Base-by-base conservation (phyloP, 2,329 filamentous ascomycete genomes). In the Fusarium miscanthi region DNA sequence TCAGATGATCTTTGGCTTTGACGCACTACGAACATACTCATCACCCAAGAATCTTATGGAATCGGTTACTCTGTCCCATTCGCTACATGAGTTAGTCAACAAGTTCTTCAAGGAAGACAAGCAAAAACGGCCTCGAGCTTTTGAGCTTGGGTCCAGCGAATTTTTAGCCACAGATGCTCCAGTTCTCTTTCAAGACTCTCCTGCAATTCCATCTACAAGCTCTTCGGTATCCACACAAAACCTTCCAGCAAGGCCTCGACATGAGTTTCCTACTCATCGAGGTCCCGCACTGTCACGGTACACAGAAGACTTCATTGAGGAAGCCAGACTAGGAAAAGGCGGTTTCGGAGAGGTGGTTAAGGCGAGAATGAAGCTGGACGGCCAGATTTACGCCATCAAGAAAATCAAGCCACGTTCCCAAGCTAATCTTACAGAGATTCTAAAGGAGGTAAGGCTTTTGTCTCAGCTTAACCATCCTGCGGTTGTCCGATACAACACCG, bases 341-440 rank as follows among this genome's bases (percentile, higher is more conserved):
- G 96, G 95, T 0, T 99, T 97, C 82, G 96, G 96, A 9, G 94
- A 98, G 82, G 96, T 99, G 27, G 94, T 98, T 61, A 97, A 97
- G 80, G 95, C 95, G 6, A 90, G 95, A 37, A 97, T 97, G 81
- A 97, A 96, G 83, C 89, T 98, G 8, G 96, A 98, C 79, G 94
- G 94, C 2, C 93, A 95, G 64, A 92, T 97, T 46, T 99, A 98
- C 82, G 96, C 96, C 23, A 93, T 99, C 79, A 99, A 99, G 81
- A 98, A 98, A 80, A 96, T 99, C 69, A 94, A 91, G 2, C 93
- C 96, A 74, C 91, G 92, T 57, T 94, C 94, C 2, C 89, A 92
- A 31, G 88, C 91, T 65, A 93, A 93, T 64, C 85, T 98, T 42
- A 95, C 93, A 1, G 93, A 97, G 78, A 91, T 95, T 17, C 80